Evolutionary conservation across 495 filamentous ascomycete species (phyloP), one percentile per base, ranked within the genome.

Genomic region (Tuber umbilicatum): DNA sequence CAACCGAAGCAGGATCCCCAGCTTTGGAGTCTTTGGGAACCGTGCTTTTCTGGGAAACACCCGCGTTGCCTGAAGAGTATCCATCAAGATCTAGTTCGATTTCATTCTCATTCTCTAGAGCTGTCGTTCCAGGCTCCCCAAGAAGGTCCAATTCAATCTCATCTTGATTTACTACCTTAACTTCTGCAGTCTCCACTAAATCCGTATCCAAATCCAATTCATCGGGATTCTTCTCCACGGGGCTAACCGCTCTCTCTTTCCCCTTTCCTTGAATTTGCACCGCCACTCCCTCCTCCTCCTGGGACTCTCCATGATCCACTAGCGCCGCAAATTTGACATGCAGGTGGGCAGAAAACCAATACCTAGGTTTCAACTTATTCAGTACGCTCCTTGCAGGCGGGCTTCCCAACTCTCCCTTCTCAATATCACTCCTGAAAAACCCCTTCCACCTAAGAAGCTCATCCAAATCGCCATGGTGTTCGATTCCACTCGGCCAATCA

Each of bases 291-390:
- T 55, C 76, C 2, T 72, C 83, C 27, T 86, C 85, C 12, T 35
- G 27, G n/a, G 27, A 19, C 55, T 35, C 19, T 64, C 55, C 55
- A 82, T 95, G 92, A 0, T 87, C 83, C 74, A 95, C 89, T 3
- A 90, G 81, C 14, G 94, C 94, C 3, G 90, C 82, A 79, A 91
- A 98, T 80, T 93, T 94, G 82, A 91, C 89, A 83, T 99, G 95
- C 82, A 97, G 76, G 83, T 99, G 95, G 2, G 94, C 95, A 14
- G 94, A 92, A 83, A 98, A 97, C 95, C 95, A 99, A 81, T 93
- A 92, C 0, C 87, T 84, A 5, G 95, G 95, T 43, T 92, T 86
- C 50, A 98, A 84, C 41, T 92, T 87, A 80, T 95, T 89, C 80
- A 98, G 87, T 9, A 97, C 89, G 68, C 91, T 88, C 76, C 86